Evolutionary conservation across 2,329 filamentous ascomycete species (phyloP), one percentile per base, ranked within the genome.

Genomic region (Arthroderma sp.): DNA sequence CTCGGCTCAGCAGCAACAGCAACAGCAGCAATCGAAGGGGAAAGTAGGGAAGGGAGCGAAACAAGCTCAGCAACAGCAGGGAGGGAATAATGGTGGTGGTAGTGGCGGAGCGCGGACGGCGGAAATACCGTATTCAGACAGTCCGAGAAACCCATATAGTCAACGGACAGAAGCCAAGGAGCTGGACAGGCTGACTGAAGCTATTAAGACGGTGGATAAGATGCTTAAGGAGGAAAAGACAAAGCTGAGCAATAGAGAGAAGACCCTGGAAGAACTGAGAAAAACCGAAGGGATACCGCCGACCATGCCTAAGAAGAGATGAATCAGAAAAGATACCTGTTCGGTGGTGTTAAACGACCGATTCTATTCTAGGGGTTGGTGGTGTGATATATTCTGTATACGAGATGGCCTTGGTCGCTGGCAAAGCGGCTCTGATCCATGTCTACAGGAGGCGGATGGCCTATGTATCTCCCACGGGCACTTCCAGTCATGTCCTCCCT

Each of bases 121-220:
- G 45, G 79, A 86, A 68, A 78, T 93, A 50, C 85, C 85, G 4
- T 70, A 78, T 45, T 71, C 68, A 40, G 81, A 77, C 55, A 71
- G 76, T 6, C 77, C 79, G 2, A 80, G 74, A 31, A 81, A 81
- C 57, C 80, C 78, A n/a, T 88, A 85, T 59, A 84, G 80, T 61
- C 71, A 72, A 47, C 78, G 83, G 66, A 81, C 78, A 40, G 83
- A 84, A 65, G 70, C 69, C 50, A 80, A 80, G 48, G 83, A 83
- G 45, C 67, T 79, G 57, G 70, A 72, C 45, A 75, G 79, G 57
- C 75, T 85, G 36, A 70, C 75, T 45, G 71, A 75, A 45, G 77
- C 82, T 59, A 69, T 71, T 41, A 70, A 70, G 58, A 73, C 68
- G 55, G 72, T 80, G 50, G 73, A 75, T 52, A 72, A 69, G 50